Percentiles rank a stretch among this genome's conserved stretches.
Conservation (phyloP, 345 rosid species). For the Rhodomyrtus tomentosa region DNA sequence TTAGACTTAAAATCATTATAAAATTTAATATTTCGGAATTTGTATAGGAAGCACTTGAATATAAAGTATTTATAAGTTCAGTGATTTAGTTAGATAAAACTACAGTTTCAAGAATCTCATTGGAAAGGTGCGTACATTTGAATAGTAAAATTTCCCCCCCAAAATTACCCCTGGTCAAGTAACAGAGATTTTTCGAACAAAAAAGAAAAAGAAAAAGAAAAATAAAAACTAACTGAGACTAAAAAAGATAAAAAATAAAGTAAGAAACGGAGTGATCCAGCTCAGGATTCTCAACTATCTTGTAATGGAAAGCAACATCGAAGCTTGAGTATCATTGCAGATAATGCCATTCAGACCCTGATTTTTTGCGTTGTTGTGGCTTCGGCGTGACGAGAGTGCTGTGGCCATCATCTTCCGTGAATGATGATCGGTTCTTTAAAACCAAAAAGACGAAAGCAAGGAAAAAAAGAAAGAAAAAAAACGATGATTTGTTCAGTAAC, state of each 20-base stretch:
- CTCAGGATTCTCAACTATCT: not conserved
- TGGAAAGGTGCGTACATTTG: not conserved
- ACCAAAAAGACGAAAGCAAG: not conserved
- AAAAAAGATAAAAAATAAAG: accelerated
- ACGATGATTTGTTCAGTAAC: not conserved
- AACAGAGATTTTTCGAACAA: not conserved
- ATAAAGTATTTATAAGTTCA: not conserved
- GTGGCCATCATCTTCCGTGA: not conserved
- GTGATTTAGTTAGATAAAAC: not conserved
- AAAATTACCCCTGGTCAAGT: not conserved
- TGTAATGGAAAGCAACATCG: not conserved
- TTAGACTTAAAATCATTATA: not conserved
- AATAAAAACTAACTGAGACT: no score
- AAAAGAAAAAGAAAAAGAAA: no score
- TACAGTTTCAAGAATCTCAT: not conserved
- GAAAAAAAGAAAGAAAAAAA: no score
- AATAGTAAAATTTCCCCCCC: not conserved
- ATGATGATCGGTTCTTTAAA: not conserved
- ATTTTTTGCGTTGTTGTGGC: not conserved
- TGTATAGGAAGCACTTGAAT: not conserved
- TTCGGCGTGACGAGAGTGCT: not conserved
- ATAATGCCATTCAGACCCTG: not conserved
- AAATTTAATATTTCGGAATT: not conserved
- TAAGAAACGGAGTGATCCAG: not conserved
- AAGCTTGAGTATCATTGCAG: not conserved